phyloP scores from a whole-genome alignment of 202 grass and related monocot species.

The Digitaria exilis region DNA sequence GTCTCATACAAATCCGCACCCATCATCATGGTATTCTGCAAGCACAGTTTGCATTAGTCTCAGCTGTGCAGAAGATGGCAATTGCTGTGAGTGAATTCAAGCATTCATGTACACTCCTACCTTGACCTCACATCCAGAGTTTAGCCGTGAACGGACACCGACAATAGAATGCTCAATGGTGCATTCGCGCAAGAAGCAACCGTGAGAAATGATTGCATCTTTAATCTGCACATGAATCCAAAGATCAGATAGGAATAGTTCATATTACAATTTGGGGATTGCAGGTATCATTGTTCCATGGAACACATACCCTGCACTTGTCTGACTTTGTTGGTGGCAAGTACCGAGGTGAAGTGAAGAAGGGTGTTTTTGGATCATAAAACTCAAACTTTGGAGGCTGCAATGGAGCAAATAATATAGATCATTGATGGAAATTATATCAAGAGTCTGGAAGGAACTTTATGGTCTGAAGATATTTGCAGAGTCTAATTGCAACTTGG shows the following conservation, averaged over 20 bases:
- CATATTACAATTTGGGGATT: neutral
- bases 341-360: constrained; percentile 79
- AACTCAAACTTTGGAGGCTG: constrained; percentile 80
- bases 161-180: constrained; percentile 60
- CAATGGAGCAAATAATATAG: neutral
- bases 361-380: constrained; percentile 73
- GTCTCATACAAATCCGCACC: constrained; percentile 77
- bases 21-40: constrained; percentile 88
- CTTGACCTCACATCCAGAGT: constrained; percentile 58
- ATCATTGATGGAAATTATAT: neutral
- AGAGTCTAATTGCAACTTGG: neutral
- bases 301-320: constrained; percentile 54
- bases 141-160: constrained; percentile 65
- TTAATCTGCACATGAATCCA: constrained; percentile 40
- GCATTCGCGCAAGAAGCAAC: constrained; percentile 77
- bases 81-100: neutral
- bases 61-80: neutral
- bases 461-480: constrained; percentile 5
- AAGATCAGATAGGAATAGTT: neutral
- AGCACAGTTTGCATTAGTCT: neutral
- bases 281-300: neutral
- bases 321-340: constrained; percentile 68
- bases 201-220: constrained; percentile 65
- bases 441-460: neutral
- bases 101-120: neutral